Conservation (phyloP, 495 filamentous ascomycete species). For the Astrothelium subdiscretum region DNA sequence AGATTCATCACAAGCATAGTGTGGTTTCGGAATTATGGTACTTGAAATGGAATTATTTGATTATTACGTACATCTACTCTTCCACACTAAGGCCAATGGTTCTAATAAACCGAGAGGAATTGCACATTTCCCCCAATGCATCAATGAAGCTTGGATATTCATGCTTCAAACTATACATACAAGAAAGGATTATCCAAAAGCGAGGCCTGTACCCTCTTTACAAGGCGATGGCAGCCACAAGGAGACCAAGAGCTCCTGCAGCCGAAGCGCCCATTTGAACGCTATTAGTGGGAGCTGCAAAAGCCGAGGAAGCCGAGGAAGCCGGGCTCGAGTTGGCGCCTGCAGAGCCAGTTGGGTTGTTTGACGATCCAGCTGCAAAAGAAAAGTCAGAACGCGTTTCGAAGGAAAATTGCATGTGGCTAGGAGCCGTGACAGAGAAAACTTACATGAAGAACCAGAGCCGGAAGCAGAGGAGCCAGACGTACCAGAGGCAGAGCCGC, state of each 20-base stretch:
- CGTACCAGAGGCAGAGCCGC: neutral
- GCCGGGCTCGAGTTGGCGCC: neutral
- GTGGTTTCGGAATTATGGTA: neutral
- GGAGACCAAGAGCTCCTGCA: neutral
- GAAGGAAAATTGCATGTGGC: neutral
- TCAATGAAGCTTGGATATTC: neutral
- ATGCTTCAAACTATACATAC: neutral
- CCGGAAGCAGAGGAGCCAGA: neutral
- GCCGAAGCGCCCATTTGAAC: neutral
- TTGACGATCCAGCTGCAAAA: neutral
- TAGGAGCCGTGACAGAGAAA: neutral
- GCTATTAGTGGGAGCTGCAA: neutral
- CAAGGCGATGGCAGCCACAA: neutral
- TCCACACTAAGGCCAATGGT: neutral
- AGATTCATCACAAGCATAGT: neutral
- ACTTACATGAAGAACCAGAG: neutral
- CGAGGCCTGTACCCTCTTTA: neutral
- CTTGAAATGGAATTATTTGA: neutral
- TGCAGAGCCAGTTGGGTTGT: neutral
- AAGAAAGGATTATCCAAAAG: neutral
- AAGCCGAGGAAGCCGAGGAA: neutral
- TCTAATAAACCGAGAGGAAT: neutral
- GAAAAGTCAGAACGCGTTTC: neutral
- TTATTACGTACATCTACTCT: neutral
- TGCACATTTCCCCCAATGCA: neutral